Conservation (phyloP, 2,329 filamentous ascomycete genomes). For the Botryotinia calthae region DNA sequence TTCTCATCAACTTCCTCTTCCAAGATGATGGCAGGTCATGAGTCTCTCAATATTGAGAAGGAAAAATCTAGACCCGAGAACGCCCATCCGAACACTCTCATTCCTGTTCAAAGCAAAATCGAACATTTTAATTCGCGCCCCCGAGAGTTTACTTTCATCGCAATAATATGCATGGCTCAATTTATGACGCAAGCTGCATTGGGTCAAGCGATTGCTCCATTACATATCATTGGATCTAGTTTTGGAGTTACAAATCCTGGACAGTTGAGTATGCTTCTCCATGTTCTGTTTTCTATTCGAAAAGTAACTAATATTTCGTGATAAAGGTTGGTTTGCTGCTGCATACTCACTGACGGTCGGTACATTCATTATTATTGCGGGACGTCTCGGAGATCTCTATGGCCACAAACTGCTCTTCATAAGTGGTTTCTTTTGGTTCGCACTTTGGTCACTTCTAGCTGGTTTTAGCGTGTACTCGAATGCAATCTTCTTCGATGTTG, state of each 20-base stretch:
- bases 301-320: neutral
- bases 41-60: neutral
- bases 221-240: conserved; percentile 47
- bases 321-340: conserved; percentile 53
- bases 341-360: conserved; percentile 57
- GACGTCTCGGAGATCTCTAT: conserved; percentile 52
- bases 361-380: conserved; percentile 52
- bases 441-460: conserved; percentile 32
- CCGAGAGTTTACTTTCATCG: conserved; percentile 43
- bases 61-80: neutral
- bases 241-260: conserved; percentile 47
- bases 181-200: conserved; percentile 50
- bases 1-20: neutral
- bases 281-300: neutral
- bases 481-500: conserved; percentile 45
- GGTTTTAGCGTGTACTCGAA: conserved; percentile 35
- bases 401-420: conserved; percentile 51
- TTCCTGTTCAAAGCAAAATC: conserved; percentile 19
- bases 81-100: conserved; percentile 12
- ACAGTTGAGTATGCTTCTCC: conserved; percentile 38
- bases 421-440: conserved; percentile 44
- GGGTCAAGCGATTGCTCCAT: conserved; percentile 48
- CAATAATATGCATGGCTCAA: conserved; percentile 47
- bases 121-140: conserved; percentile 24
- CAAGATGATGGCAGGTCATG: neutral